Percentiles rank a stretch among this genome's conserved stretches.
Evolutionary conservation across 2,329 filamentous ascomycete genomes (phyloP).

Genomic region (Epichloe coenophiala): DNA sequence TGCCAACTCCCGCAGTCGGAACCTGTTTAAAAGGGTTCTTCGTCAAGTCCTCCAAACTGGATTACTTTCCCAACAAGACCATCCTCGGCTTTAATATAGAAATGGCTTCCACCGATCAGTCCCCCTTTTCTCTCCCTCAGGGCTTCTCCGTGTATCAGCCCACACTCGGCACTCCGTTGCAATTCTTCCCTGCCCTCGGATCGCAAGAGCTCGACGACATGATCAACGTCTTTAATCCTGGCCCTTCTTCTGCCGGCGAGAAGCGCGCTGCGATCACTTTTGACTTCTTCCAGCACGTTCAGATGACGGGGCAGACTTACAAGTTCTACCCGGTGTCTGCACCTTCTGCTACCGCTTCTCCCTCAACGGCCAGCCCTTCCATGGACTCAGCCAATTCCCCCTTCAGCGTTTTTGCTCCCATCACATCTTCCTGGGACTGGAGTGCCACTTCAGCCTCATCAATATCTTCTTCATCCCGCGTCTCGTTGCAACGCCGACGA

Average conservation of each 20-base stretch:
- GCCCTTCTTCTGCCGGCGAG: slow-evolving; percentile 38
- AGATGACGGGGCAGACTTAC: slow-evolving; percentile 41
- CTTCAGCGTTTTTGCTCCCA: slow-evolving; percentile 33
- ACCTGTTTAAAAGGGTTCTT: slow-evolving; percentile 2
- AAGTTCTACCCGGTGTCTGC: slow-evolving; percentile 44
- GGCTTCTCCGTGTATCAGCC: slow-evolving; percentile 50
- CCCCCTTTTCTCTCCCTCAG: slow-evolving; percentile 19
- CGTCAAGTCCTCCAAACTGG: not conserved
- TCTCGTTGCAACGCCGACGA: slow-evolving; percentile 14
- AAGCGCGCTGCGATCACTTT: slow-evolving; percentile 45
- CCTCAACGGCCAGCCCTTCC: slow-evolving; percentile 26
- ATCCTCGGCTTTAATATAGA: not conserved
- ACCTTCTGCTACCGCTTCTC: slow-evolving; percentile 24
- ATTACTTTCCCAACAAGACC: not conserved
- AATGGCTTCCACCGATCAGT: slow-evolving; percentile 14
- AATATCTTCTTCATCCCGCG: slow-evolving; percentile 17
- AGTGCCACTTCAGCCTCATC: slow-evolving; percentile 13
- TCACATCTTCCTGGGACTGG: slow-evolving; percentile 35
- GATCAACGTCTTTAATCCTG: slow-evolving; percentile 43
- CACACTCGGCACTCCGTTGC: slow-evolving; percentile 38
- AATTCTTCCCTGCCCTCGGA: slow-evolving; percentile 55
- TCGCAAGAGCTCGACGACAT: slow-evolving; percentile 46
- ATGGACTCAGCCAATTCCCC: slow-evolving; percentile 33
- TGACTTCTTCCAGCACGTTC: slow-evolving; percentile 43
- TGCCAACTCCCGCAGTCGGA: not conserved